Conservation (phyloP, 768 basidiomycete genomes). For the Trametes elegans region DNA sequence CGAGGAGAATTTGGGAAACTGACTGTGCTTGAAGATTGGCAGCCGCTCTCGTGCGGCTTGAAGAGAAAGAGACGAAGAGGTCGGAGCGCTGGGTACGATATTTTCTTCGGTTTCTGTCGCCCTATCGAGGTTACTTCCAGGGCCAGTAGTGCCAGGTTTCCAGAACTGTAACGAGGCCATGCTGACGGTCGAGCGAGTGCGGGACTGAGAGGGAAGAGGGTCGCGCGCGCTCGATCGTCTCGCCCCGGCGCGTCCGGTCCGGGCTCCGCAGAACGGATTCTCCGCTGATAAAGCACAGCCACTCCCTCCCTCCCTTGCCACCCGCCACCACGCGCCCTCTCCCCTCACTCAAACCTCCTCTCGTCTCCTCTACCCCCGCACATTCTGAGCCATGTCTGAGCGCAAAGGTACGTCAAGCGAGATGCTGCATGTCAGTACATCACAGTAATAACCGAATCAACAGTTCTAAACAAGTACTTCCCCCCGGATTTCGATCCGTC, state of each 20-base stretch:
- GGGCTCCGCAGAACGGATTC: neutral
- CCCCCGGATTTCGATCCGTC: conserved; percentile 98
- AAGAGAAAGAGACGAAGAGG: conserved; percentile 54
- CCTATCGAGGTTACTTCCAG: conserved; percentile 87
- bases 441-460: conserved; percentile 12
- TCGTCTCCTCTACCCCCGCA: neutral
- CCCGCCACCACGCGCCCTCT: neutral
- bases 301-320: neutral
- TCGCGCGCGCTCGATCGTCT: neutral
- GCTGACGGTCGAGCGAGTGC: neutral
- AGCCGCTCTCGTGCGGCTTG: conserved; percentile 77
- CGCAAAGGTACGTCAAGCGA: conserved; percentile 58
- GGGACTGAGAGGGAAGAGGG: neutral
- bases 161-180: conserved; percentile 72
- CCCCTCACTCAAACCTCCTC: neutral
- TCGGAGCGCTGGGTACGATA: conserved; percentile 63
- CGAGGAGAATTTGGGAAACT: conserved; percentile 26
- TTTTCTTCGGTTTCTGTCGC: conserved; percentile 73
- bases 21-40: conserved; percentile 90
- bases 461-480: conserved; percentile 93
- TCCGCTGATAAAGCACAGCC: neutral
- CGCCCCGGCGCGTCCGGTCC: neutral
- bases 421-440: neutral
- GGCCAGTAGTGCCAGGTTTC: conserved; percentile 84
- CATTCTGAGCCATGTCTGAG: conserved; percentile 63